Evolutionary conservation across 495 filamentous ascomycete species (phyloP), one percentile per base, ranked within the genome.

Genomic region (Venustampulla echinocandica): DNA sequence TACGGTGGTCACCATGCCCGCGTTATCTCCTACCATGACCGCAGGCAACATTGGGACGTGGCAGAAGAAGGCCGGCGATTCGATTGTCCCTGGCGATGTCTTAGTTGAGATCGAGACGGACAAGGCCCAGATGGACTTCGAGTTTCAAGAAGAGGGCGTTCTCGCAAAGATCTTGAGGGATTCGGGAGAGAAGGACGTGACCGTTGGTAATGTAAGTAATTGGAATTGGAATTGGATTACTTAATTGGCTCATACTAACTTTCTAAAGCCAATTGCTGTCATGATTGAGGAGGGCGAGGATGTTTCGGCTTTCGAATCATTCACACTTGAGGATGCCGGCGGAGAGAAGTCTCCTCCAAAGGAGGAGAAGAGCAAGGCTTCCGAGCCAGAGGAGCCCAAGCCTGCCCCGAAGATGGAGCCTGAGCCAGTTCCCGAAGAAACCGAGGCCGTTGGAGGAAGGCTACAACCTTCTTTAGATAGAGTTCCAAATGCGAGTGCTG

Each of bases 41-140:
- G 73, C 85, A 38, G 93, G 93, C 55, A 95, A 95, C 69, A 95
- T 99, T 67, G 93, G 93, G 51, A 75, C 84, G 42, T 99, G 93
- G 93, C 85, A 96, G 70, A 97, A 96, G 79, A 88, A 95, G 71
- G 73, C 80, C 57, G 93, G 93, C 62, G 93, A 99, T 64, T 59
- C 69, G 43, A 81, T 99, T 61, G 65, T 77, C 47, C 89, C 93
- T 36, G 93, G 93, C 61, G 93, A 99, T 67, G 90, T 97, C n/a
- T 69, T 99, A 48, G 93, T 97, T 22, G 93, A 99, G 74, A 97
- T 99, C 62, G 93, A 99, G 73, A 99, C 93, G 60, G 93, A 99
- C 68, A 99, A 99, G 75, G 93, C 93, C 33, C 93, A 99, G 68
- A 99, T 99, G 93, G 93, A 99, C 73, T 99, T 99, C 59, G 93